These are phyloP conservation scores for Scutellospora calospora DNA, from an alignment of 371 early-diverging fungal genomes.

Conservation along the genomic window DNA sequence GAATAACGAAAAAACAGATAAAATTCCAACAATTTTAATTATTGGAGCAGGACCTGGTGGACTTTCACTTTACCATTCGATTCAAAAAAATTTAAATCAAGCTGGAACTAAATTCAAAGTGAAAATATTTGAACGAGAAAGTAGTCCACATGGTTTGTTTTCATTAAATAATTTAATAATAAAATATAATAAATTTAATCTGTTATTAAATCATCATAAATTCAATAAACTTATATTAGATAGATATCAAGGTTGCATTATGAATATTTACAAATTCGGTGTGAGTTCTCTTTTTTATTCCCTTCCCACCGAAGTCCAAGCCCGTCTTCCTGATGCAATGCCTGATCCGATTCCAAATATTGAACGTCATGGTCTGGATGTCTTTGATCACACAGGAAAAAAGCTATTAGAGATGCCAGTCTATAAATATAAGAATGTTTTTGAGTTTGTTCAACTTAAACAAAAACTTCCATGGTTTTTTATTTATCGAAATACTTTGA, in stretches of 20 bases:
- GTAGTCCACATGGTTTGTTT: neutral
- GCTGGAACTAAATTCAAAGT: constrained; percentile 22
- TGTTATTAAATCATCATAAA: too few relatives aligned
- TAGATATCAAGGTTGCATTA: neutral
- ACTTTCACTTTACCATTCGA: neutral
- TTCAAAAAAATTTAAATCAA: neutral
- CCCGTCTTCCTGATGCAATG: neutral
- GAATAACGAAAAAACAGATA: too few relatives aligned
- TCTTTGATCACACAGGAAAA: neutral
- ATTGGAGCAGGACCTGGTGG: neutral
- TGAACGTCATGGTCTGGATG: neutral
- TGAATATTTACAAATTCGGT: neutral
- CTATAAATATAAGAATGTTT: neutral
- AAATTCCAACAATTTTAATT: constrained; percentile 16
- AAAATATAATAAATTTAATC: neutral
- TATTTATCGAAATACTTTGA: neutral
- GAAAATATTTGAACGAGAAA: constrained; percentile 22
- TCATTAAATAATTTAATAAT: neutral
- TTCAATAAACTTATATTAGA: neutral
- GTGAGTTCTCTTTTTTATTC: neutral
- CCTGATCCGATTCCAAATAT: neutral
- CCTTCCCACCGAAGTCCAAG: neutral
- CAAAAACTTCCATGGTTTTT: neutral
- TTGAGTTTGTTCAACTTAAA: neutral
- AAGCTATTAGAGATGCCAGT: neutral